These are phyloP conservation scores for Lipomyces mesembrius DNA, from an alignment of 805 yeast species.

Conservation along the genomic window DNA sequence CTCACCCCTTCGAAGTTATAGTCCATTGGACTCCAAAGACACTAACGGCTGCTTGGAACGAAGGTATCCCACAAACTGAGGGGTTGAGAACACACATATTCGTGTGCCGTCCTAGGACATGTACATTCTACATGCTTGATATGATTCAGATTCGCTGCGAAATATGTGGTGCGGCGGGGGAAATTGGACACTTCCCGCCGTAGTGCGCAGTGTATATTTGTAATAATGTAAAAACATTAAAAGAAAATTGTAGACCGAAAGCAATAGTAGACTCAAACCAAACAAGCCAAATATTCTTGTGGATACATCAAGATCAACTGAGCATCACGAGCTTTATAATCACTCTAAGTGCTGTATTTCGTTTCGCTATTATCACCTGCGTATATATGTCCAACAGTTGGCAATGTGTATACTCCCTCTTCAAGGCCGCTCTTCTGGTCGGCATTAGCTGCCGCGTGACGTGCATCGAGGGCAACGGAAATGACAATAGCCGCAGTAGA, in stretches of 20 bases:
- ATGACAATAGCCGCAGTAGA: slow-evolving; percentile 14
- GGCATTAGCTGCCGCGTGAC: neutral
- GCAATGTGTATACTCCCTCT: neutral
- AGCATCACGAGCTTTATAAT: neutral
- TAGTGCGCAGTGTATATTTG: no score
- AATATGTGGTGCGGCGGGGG: no score
- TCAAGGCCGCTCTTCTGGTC: slow-evolving; percentile 1
- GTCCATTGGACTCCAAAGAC: no score
- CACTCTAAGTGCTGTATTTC: neutral
- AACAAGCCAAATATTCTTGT: neutral
- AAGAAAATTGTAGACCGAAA: neutral
- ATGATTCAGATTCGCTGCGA: no score
- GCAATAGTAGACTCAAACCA: neutral
- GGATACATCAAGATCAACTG: neutral
- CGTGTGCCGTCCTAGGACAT: no score
- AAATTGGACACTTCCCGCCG: no score
- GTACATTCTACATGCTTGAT: no score
- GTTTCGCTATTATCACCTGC: neutral
- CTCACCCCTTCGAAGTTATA: no score
- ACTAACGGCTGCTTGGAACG: no score
- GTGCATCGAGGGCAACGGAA: slow-evolving; percentile 20
- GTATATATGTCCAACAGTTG: slow-evolving; percentile 4
- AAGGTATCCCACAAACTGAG: no score
- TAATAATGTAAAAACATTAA: no score
- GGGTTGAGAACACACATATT: no score